Evolutionary conservation across 805 yeast genomes (phyloP).

Genomic region (Pichia heedii): DNA sequence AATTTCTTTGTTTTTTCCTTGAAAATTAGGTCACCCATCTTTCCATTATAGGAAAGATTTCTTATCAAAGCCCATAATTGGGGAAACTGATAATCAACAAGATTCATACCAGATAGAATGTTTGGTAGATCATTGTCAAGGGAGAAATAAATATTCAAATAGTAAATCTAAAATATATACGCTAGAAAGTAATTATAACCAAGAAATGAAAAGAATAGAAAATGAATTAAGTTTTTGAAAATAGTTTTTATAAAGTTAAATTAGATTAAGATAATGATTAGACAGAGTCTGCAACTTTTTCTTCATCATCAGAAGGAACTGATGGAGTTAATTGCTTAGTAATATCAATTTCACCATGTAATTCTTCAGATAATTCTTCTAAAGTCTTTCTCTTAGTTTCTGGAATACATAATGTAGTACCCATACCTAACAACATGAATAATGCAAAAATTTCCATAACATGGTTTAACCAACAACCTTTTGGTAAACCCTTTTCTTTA

Average conservation of each 20-base stretch:
- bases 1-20: background rate
- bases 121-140: too few relatives aligned
- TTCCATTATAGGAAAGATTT: background rate
- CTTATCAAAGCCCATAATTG: background rate
- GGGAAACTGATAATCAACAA: too few relatives aligned
- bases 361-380: constrained; percentile 71
- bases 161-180: background rate
- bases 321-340: constrained; percentile 17
- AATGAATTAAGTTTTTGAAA: background rate
- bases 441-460: constrained; percentile 90
- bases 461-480: constrained; percentile 77
- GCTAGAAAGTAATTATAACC: background rate
- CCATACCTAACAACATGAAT: constrained; percentile 76
- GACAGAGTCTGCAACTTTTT: constrained; percentile 17
- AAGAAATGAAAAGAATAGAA: background rate
- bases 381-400: constrained; percentile 88
- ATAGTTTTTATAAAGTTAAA: too few relatives aligned
- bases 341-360: constrained; percentile 66
- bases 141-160: too few relatives aligned
- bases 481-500: constrained; percentile 37
- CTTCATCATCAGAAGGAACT: constrained; percentile 21
- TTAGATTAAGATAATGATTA: constrained; percentile 1
- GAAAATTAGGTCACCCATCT: background rate
- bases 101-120: too few relatives aligned
- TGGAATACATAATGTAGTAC: constrained; percentile 60